A percentile compares a stretch with the other conserved stretches of the same genome.
Conservation (phyloP, 768 basidiomycete genomes). For the Saitozyma sp. region DNA sequence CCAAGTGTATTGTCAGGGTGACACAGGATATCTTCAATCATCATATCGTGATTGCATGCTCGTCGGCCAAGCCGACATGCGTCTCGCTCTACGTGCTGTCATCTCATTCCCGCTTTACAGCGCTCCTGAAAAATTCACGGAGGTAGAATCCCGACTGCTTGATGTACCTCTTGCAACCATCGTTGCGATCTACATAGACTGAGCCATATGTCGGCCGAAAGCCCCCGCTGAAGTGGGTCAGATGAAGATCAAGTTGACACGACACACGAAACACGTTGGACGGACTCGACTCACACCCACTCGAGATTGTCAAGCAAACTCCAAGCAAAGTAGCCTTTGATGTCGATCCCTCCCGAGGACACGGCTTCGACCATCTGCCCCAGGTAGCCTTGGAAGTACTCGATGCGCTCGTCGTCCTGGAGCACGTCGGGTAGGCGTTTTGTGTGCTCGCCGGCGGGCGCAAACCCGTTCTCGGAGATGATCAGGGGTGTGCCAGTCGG, state of each 20-base stretch:
- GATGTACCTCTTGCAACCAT: slow-evolving; percentile 28
- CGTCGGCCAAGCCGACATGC: too few species aligned
- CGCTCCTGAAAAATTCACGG: too few species aligned
- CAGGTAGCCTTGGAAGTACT: slow-evolving; percentile 32
- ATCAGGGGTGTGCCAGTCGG: slow-evolving; percentile 9
- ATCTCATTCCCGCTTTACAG: too few species aligned
- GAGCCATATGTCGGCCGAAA: slow-evolving; percentile 21
- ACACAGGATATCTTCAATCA: too few species aligned
- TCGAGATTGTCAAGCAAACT: slow-evolving; percentile 33
- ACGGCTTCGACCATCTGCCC: slow-evolving; percentile 27
- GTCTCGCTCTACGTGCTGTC: too few species aligned
- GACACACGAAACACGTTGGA: too few species aligned
- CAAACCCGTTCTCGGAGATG: slow-evolving; percentile 10
- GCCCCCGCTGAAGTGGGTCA: background rate
- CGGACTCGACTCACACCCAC: slow-evolving; percentile 22
- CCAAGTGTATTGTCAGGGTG: too few species aligned
- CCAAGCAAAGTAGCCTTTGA: slow-evolving; percentile 36
- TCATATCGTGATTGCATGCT: too few species aligned
- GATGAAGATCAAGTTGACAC: slow-evolving; percentile 8
- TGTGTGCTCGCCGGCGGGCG: background rate
- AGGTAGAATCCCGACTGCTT: slow-evolving; percentile 15
- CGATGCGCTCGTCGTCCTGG: slow-evolving; percentile 30
- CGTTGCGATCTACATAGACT: slow-evolving; percentile 26
- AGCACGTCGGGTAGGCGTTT: background rate
- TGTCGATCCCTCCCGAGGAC: slow-evolving; percentile 24